phyloP scores from a whole-genome alignment of 1,284 basidiomycete species.

The Ceratobasidium theobromae region DNA sequence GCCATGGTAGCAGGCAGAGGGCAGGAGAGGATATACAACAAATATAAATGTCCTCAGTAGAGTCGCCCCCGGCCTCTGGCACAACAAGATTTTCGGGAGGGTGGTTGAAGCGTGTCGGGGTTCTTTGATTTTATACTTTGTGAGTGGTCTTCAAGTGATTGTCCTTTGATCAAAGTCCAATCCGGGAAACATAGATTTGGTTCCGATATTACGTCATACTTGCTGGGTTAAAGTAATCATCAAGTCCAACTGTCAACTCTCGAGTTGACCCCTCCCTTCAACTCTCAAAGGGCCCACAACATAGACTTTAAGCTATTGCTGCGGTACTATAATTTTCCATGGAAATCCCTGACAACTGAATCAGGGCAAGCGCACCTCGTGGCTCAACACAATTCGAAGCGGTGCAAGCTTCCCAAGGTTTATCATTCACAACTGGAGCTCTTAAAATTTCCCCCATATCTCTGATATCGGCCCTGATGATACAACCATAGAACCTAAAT shows the following conservation, averaged over 20 bases:
- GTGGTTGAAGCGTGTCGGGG: not conserved
- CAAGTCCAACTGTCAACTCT: not conserved
- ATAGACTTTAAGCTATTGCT: too few species aligned
- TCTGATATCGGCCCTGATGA: too few species aligned
- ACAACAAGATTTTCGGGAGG: not conserved
- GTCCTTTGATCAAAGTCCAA: constrained; percentile 22
- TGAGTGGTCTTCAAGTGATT: constrained; percentile 1
- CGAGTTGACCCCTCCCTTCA: not conserved
- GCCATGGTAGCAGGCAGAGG: constrained; percentile 1
- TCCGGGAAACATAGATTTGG: constrained; percentile 3
- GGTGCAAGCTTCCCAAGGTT: not conserved
- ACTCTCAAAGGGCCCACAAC: too few species aligned
- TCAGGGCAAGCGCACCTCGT: not conserved
- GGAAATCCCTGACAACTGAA: not conserved
- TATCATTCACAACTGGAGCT: too few species aligned
- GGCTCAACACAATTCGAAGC: not conserved
- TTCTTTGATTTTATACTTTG: not conserved
- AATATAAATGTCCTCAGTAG: too few species aligned
- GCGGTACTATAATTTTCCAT: too few species aligned
- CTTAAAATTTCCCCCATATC: not conserved
- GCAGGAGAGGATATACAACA: too few species aligned
- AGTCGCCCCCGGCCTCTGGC: not conserved
- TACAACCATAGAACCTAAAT: too few species aligned
- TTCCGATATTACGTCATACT: constrained; percentile 5
- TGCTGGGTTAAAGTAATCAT: not conserved